Base-by-base conservation (phyloP, 176 grass and related monocot species). In the Carex pumila region DNA sequence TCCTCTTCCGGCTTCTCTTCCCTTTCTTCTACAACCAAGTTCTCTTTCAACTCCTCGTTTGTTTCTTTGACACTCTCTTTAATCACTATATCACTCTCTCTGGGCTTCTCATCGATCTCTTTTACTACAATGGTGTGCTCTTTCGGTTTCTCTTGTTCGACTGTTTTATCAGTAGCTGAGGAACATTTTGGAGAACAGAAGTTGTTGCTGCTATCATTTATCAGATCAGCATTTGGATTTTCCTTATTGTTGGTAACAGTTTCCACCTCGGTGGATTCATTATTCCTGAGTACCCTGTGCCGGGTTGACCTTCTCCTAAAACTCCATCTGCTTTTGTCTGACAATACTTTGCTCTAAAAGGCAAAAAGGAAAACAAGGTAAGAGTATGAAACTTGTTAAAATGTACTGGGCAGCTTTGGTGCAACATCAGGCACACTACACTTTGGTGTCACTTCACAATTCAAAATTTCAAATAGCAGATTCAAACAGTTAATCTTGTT, bases 281-380 rank as follows among this genome's bases (percentile, higher is more conserved):
- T 92, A 52, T 92, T 94, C 87, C 92, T 95, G 82, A 99, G 65
- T 79, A 95, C 91, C 78, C 88, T 90, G 59, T 99, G 96, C 74
- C 93, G 90, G 83, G 93, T 93, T 80, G 93, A 99, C 88, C 91
- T 99, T 88, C 91, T 95, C 22, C 96, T 88, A 59, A 95, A 99
- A 84, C 96, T 99, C 96, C 96, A 99, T 80, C 89, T 89, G 77
- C 91, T 89, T 87, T 95, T 99, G 76, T 99, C 93, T 65, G 96
- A 93, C 89, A 95, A 80, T 50, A 82, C 88, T 84, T 92, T 95
- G 85, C 79, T 87, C 96, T 99, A 86, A 32, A 84, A 88, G 87
- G 7, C 15, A 82, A 39, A 54, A 22, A 41, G 8, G 14, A 49
- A 76, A 85, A 76, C 19, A 43, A 85, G 1, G 55, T 57, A 56